Evolutionary conservation across 345 rosid species (phyloP).

Genomic region (Physaria fendleri): DNA sequence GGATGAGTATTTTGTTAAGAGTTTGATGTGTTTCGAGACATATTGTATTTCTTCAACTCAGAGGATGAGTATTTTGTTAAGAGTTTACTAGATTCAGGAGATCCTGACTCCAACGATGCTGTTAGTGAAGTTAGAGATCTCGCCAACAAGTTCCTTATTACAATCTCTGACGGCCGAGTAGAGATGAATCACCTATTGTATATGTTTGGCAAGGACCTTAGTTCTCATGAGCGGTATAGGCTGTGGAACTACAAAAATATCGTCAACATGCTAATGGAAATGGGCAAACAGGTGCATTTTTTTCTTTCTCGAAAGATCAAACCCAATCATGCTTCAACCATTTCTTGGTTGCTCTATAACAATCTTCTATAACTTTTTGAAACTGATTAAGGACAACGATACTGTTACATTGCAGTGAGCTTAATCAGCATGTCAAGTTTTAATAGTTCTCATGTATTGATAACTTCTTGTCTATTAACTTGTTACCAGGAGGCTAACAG

Average conservation of each 20-base stretch:
- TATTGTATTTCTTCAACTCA: constrained; percentile 27
- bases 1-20: neutral
- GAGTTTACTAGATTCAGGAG: neutral
- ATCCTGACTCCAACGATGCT: neutral
- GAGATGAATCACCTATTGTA: constrained; percentile 16
- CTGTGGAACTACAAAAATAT: neutral
- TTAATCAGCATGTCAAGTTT: too few relatives aligned
- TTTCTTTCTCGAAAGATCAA: neutral
- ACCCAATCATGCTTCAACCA: neutral
- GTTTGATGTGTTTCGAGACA: constrained; percentile 24
- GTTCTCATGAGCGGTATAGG: neutral
- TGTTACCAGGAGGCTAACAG: neutral
- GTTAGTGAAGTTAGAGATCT: constrained; percentile 8
- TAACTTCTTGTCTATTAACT: neutral
- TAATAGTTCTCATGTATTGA: too few relatives aligned
- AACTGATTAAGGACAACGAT: too few relatives aligned
- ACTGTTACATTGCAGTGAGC: too few relatives aligned
- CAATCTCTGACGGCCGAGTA: neutral
- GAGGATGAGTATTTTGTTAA: neutral
- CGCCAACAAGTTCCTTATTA: constrained; percentile 11
- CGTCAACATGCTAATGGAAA: neutral
- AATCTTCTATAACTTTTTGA: too few relatives aligned
- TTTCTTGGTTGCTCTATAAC: too few relatives aligned
- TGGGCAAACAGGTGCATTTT: neutral
- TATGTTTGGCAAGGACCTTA: neutral